Conservation (phyloP, 1,139 yeast species). For the Debaryomyces sp. region DNA sequence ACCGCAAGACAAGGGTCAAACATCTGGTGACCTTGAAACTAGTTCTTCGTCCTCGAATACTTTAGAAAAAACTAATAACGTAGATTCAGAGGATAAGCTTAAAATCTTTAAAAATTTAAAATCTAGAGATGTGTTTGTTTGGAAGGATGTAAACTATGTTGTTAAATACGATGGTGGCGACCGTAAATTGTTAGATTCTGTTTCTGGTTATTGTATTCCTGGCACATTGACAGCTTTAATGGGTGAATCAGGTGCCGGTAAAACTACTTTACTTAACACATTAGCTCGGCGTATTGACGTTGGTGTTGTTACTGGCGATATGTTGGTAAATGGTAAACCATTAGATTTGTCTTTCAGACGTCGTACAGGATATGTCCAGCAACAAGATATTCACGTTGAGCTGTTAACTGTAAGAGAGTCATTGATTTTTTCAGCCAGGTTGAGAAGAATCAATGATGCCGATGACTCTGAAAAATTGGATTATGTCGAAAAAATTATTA, state of each 20-base stretch:
- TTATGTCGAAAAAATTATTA: slow-evolving; percentile 62
- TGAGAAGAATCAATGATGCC: slow-evolving; percentile 53
- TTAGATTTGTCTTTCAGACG: slow-evolving; percentile 57
- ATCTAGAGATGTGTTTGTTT: slow-evolving; percentile 38
- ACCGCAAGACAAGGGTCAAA: slow-evolving; percentile 20
- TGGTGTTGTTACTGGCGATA: slow-evolving; percentile 66
- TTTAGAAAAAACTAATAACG: slow-evolving; percentile 28
- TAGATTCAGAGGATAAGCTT: slow-evolving; percentile 29
- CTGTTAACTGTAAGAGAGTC: slow-evolving; percentile 65
- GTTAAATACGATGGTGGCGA: slow-evolving; percentile 43
- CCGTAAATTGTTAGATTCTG: slow-evolving; percentile 53
- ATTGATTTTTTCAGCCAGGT: slow-evolving; percentile 59
- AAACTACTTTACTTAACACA: slow-evolving; percentile 62
- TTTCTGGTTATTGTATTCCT: slow-evolving; percentile 68
- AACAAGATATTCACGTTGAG: slow-evolving; percentile 63
- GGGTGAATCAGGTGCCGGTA: slow-evolving; percentile 77
- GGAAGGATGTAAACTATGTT: slow-evolving; percentile 47
- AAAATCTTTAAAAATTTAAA: slow-evolving; percentile 24
- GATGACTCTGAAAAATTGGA: slow-evolving; percentile 41
- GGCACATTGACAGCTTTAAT: slow-evolving; percentile 72
- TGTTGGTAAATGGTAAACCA: slow-evolving; percentile 60
- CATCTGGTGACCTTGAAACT: slow-evolving; percentile 8
- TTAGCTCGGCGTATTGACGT: slow-evolving; percentile 60
- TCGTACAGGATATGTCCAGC: slow-evolving; percentile 67
- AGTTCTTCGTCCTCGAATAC: slow-evolving; percentile 6